Base-by-base conservation (phyloP, 2,329 filamentous ascomycete species). In the Fusarium mundagurra region DNA sequence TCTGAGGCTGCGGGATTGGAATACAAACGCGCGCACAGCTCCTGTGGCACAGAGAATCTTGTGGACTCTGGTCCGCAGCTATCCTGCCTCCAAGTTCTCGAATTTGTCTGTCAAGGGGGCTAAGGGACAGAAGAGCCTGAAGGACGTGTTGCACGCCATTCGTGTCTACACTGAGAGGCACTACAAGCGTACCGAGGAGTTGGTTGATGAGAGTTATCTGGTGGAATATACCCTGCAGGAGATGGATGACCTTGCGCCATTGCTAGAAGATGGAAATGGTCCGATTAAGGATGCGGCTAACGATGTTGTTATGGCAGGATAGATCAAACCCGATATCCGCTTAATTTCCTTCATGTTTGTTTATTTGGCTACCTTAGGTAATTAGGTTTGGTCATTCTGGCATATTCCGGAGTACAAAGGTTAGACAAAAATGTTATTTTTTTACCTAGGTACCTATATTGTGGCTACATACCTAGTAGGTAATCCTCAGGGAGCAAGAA, bases 131-230 rank as follows among this genome's bases (percentile, higher is more conserved):
- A 88, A 89, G 81, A 93, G 91, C 72, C 82, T 98, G 78, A 93
- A 93, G 80, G 95, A 98, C 78, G 91, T 99, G 8, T 82, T 98
- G 44, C 93, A 96, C 76, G 96, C 92, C n/a, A 86, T 99, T 67
- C 92, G 91, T 76, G 93, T 93, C 22, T 98, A 99, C 81, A 98
- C 95, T 0, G 95, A 98, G 83, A 89, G 95, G 74, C 96, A 99
- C 82, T 98, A 97, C 82, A 93, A 92, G 82, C 89, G 96, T 62
- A 89, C 96, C 76, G 95, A 98, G 81, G 96, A 97, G 79, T 85
- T 98, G 77, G 91, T 95, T 45, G 96, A 98, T 81, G 96, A 98
- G 85, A 97, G 95, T 80, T 98, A 95, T 83, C 84, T 99, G 78
- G 90, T 98, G 45, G 94, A 98, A 83, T 98, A 97, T 88, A 97